These are phyloP conservation scores for Beta corolliflora DNA, from an alignment of 179 eudicot species.

Conservation along the genomic window DNA sequence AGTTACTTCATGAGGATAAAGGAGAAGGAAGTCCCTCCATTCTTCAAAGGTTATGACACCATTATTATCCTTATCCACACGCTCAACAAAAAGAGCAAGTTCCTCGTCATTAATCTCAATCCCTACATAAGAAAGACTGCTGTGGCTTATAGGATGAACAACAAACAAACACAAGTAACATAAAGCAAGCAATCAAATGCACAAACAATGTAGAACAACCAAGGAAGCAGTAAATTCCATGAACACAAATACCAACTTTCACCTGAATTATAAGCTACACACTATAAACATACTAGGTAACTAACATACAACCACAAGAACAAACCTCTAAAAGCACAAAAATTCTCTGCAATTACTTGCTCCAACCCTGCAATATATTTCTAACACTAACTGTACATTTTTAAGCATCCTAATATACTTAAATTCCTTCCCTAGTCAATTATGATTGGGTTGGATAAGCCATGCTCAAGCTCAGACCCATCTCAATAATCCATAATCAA, in stretches of 20 bases:
- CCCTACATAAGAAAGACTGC: slow-evolving; percentile 82
- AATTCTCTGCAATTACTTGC: not conserved
- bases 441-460: not conserved
- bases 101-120: slow-evolving; percentile 84
- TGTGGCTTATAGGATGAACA: slow-evolving; percentile 77
- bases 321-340: not conserved
- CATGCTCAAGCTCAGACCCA: not conserved
- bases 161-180: slow-evolving; percentile 30
- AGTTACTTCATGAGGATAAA: slow-evolving; percentile 93
- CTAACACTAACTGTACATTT: not conserved
- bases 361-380: not conserved
- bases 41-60: slow-evolving; percentile 95
- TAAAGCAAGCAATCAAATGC: slow-evolving; percentile 4
- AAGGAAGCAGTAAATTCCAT: not conserved
- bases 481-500: not conserved
- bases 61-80: slow-evolving; percentile 89
- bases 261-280: not conserved
- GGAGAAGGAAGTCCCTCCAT: slow-evolving; percentile 93
- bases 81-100: slow-evolving; percentile 92
- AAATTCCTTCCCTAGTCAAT: not conserved
- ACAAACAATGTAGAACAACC: slow-evolving; percentile 19
- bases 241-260: not conserved
- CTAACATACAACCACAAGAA: not conserved
- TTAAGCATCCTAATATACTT: not conserved
- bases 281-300: not conserved